These are phyloP conservation scores for Athelia sp. DNA, from an alignment of 1,284 basidiomycete genomes.

Conservation along the genomic window DNA sequence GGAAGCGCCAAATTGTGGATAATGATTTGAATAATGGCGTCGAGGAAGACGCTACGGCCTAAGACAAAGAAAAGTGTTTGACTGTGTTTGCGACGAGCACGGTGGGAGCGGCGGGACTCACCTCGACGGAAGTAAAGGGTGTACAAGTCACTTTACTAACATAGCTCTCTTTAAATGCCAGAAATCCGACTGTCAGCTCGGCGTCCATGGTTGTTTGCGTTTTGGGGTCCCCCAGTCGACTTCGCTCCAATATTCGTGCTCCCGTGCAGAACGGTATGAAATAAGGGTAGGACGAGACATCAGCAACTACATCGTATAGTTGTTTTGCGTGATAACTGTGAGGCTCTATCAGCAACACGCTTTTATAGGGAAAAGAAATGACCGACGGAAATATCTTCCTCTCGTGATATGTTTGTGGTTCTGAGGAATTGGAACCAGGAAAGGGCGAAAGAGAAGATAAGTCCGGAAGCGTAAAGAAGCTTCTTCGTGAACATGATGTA, in stretches of 20 bases:
- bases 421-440: constrained; percentile 14
- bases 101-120: constrained; percentile 29
- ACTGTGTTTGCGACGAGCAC: background rate
- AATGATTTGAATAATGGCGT: constrained; percentile 86
- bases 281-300: constrained; percentile 80
- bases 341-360: no score
- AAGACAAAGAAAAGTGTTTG: constrained; percentile 1
- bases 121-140: constrained; percentile 76
- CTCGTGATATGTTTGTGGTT: constrained; percentile 48
- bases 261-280: constrained; percentile 90
- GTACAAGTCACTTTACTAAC: constrained; percentile 78
- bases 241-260: constrained; percentile 59
- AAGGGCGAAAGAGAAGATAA: constrained; percentile 36
- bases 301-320: constrained; percentile 83
- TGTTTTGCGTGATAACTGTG: constrained; percentile 68
- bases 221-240: background rate
- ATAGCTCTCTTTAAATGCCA: constrained; percentile 85
- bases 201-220: constrained; percentile 64
- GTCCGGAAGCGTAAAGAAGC: constrained; percentile 34
- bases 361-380: constrained; percentile 3
- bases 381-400: constrained; percentile 77
- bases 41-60: constrained; percentile 77
- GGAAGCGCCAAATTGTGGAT: constrained; percentile 78
- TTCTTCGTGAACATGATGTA: constrained; percentile 12
- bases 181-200: constrained; percentile 87